These are phyloP conservation scores for Diaporthe sp. DNA, from an alignment of 2,329 filamentous ascomycete genomes.

Conservation along the genomic window DNA sequence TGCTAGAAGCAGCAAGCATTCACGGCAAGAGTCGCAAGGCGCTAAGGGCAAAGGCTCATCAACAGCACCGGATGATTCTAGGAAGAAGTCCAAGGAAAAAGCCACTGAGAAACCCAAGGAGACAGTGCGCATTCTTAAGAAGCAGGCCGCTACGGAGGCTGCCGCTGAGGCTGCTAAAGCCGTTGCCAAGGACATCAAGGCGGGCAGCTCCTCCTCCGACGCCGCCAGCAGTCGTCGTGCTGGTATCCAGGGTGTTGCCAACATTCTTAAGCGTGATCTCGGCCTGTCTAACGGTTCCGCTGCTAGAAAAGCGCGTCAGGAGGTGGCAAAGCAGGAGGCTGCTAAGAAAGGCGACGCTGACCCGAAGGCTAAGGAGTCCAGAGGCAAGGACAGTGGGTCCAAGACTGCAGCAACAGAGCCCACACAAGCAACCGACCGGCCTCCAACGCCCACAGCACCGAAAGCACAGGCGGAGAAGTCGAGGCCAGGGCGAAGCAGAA, in stretches of 20 bases:
- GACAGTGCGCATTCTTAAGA: slow-evolving; percentile 74
- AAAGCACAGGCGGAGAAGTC: slow-evolving; percentile 44
- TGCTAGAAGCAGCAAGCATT: slow-evolving; percentile 69
- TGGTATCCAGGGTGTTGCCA: slow-evolving; percentile 74
- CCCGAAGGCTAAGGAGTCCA: slow-evolving; percentile 56
- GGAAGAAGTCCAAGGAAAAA: slow-evolving; percentile 69
- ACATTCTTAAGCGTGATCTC: slow-evolving; percentile 75
- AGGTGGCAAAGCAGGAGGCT: slow-evolving; percentile 59
- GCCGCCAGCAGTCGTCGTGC: slow-evolving; percentile 69
- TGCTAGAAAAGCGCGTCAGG: slow-evolving; percentile 71
- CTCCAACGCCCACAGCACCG: slow-evolving; percentile 47
- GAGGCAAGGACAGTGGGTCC: slow-evolving; percentile 40
- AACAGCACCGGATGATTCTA: slow-evolving; percentile 58
- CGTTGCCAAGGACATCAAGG: slow-evolving; percentile 54
- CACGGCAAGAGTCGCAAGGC: slow-evolving; percentile 65
- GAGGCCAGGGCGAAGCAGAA: slow-evolving; percentile 44
- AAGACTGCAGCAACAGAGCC: slow-evolving; percentile 42
- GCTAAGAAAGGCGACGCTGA: slow-evolving; percentile 61
- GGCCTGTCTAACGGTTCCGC: slow-evolving; percentile 74
- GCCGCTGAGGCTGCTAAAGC: slow-evolving; percentile 61
- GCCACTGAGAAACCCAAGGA: slow-evolving; percentile 66
- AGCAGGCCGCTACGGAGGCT: slow-evolving; percentile 67
- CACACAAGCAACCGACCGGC: slow-evolving; percentile 33
- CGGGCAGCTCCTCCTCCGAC: slow-evolving; percentile 48
- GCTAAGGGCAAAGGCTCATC: slow-evolving; percentile 60